These are phyloP conservation scores for Torulaspora globosa DNA, from an alignment of 1,139 yeast genomes.

Conservation along the genomic window DNA sequence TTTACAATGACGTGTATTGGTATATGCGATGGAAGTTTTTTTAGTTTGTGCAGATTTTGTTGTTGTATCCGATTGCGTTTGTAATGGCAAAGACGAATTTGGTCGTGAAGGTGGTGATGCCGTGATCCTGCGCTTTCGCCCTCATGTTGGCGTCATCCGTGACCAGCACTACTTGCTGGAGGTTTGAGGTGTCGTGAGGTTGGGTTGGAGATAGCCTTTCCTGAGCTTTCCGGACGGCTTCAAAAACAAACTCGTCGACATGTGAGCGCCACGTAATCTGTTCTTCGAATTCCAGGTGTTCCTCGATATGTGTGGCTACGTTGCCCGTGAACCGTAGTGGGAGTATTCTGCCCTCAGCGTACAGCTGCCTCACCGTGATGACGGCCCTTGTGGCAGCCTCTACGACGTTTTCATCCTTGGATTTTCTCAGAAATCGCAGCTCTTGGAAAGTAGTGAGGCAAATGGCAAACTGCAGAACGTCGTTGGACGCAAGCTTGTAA, in stretches of 20 bases:
- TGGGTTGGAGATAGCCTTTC: conserved; percentile 20
- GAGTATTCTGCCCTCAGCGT: conserved; percentile 53
- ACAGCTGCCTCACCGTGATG: conserved; percentile 64
- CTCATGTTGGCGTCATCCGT: conserved; percentile 75
- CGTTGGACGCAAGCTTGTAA: conserved; percentile 62
- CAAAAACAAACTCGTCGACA: conserved; percentile 42
- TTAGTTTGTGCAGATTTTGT: conserved; percentile 30
- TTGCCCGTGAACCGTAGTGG: conserved; percentile 61
- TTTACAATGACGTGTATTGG: conserved; percentile 20
- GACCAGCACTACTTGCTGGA: conserved; percentile 57
- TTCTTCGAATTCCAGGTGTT: conserved; percentile 41
- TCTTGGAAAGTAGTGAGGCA: conserved; percentile 80
- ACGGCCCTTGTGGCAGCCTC: conserved; percentile 82
- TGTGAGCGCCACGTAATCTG: conserved; percentile 42
- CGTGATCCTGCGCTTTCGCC: conserved; percentile 57
- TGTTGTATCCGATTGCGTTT: conserved; percentile 28
- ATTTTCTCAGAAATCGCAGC: conserved; percentile 64
- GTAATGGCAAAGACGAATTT: conserved; percentile 36
- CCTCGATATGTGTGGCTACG: conserved; percentile 61
- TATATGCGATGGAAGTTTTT: conserved; percentile 25
- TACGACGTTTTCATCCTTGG: conserved; percentile 68
- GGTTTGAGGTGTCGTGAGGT: conserved; percentile 39
- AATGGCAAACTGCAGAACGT: conserved; percentile 54
- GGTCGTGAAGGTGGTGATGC: conserved; percentile 41
- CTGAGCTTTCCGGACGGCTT: conserved; percentile 37